phyloP scores from a whole-genome alignment of 345 rosid genomes.

The Arabis hirsuta region DNA sequence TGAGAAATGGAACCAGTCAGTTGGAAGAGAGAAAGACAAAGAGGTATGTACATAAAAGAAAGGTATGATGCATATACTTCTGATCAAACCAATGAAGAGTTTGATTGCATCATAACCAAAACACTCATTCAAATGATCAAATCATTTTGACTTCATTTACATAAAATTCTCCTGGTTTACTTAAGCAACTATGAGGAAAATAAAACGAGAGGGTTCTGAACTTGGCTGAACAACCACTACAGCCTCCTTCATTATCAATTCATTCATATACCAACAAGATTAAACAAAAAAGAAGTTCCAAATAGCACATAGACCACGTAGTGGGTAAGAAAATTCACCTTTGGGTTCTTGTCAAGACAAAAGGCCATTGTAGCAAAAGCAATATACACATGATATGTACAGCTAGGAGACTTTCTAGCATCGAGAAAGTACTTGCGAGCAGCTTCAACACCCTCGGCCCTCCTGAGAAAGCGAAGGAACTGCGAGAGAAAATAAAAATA shows the following conservation, averaged over 20 bases:
- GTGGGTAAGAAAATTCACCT: constrained; percentile 53
- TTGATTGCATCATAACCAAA: constrained; percentile 17
- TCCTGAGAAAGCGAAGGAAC: constrained; percentile 88
- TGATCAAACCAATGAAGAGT: not conserved
- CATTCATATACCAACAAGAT: constrained; percentile 13
- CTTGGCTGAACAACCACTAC: constrained; percentile 23
- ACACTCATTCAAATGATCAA: constrained; percentile 10
- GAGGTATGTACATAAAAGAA: not conserved
- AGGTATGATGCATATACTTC: not conserved
- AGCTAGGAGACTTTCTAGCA: constrained; percentile 80
- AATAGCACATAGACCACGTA: constrained; percentile 26
- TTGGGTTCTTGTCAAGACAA: constrained; percentile 91
- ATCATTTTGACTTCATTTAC: constrained; percentile 3
- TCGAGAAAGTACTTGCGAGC: constrained; percentile 95
- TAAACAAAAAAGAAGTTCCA: constrained; percentile 12
- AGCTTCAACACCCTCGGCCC: constrained; percentile 93
- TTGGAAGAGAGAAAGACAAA: constrained; percentile 2
- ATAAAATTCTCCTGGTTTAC: constrained; percentile 3
- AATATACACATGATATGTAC: constrained; percentile 88
- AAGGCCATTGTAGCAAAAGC: constrained; percentile 91
- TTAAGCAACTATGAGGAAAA: constrained; percentile 14
- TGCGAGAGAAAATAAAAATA: constrained; percentile 43
- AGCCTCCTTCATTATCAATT: constrained; percentile 14
- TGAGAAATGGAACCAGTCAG: too few species aligned
- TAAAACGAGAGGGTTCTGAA: constrained; percentile 9